Base-by-base conservation (phyloP, 345 rosid species). In the Bruguiera parviflora region DNA sequence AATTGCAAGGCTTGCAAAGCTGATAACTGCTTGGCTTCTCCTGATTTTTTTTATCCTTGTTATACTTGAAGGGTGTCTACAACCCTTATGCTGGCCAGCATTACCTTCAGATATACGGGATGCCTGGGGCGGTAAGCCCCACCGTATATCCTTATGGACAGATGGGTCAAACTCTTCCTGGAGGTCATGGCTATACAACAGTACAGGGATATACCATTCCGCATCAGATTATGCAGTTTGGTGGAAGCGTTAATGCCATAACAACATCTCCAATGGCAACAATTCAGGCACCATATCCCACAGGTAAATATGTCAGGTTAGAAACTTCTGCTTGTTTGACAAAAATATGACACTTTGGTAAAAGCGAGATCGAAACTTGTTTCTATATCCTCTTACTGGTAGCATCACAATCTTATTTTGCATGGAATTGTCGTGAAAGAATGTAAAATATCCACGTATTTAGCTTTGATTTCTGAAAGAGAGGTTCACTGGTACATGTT, bases 51-150 rank as follows among this genome's bases (percentile, higher is more conserved):
- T 5, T 67, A 65, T 43, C 72, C 8, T 68, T 62, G 49, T 78
- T 35, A 25, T 76, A 58, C 55, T 77, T 39, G 13, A 62, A 91
- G 97, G 90, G 92, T 58, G 67, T 76, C 22, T 87, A 89, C 84
- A 88, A 82, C 71, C 92, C 95, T 49, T 89, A 91, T 68, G 39
- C 76, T 60, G 88, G 83, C 25, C 97, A 91, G 75, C 98, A 87
- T 67, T 89, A 88, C 86, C 85, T 91, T 84, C 96, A 83, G 72
- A 72, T 85, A 49, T 92, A 89, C 71, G 98, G 96, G 78, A 82
- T 85, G 33, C 96, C 90, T 21, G 93, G 91, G 67, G 64, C 89
- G 46, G 83, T 82, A 47, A 84, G 77, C 55, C 21, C 97, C 53
- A 79, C 91, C 10, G 47, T 87, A 47, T 87, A 88, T 80, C 92